Evolutionary conservation across 495 filamentous ascomycete genomes (phyloP), one percentile per base, ranked within the genome.

Genomic region (Diplogelasinospora grovesii): DNA sequence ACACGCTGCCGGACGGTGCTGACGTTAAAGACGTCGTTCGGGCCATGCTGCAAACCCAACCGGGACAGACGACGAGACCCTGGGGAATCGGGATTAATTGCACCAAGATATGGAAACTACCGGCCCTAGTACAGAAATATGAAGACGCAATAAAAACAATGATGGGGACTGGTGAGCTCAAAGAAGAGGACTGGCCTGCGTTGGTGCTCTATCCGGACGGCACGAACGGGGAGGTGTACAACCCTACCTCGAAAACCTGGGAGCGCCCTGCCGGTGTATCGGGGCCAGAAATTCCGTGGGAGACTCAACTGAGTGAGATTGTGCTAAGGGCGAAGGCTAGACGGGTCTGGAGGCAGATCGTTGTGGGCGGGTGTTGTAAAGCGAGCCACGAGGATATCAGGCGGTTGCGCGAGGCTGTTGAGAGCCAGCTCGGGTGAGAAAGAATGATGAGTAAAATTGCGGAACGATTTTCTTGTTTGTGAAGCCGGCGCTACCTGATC

Each of bases 81-180:
- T 79, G 73, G 73, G 79, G 74, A 0, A 68, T 85, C 31, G 80
- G 80, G 1, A 69, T 83, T 41, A 85, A 85, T 53, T 85, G 81
- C 54, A 83, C 79, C 3, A 75, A 72, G 46, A 57, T 81, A 39
- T 53, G 59, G 16, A 77, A 77, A 37, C 62, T 83, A 3, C 46
- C 56, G 3, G 43, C 49, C 2, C 49, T 83, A 22, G 57, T 82
- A 16, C 38, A 46, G 5, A 48, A 54, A 29, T 75, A 76, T 46
- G 70, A 71, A 37, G 51, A 42, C 11, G 63, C 60, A 23, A 50
- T 79, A 26, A 27, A 42, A 18, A 43, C 41, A 14, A 39, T 69
- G 27, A 51, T 69, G 27, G 49, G 48, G 16, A 45, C 54, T 5
- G 56, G 49, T 5, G 31, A 39, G 6, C 43, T 55, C 10, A n/a